Percentiles rank a stretch among this genome's conserved stretches.
Evolutionary conservation across 2,329 filamentous ascomycete species (phyloP).

Genomic region (Fusarium napiforme): DNA sequence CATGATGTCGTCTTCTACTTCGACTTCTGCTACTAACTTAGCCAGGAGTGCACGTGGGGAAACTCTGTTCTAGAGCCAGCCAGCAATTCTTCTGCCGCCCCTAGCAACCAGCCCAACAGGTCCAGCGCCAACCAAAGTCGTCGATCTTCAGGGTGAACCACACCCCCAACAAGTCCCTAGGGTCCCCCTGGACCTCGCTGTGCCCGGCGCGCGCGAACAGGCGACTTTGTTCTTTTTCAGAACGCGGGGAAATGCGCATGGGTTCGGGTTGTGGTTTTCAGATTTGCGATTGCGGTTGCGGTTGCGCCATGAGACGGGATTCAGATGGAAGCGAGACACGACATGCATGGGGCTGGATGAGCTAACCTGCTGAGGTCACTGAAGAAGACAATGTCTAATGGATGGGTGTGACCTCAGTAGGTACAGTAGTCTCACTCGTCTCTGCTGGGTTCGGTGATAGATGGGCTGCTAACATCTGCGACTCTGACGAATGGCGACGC

Average conservation of each 20-base stretch:
- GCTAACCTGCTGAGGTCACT: constrained; percentile 8
- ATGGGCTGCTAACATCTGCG: constrained; percentile 24
- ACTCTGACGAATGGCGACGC: constrained; percentile 33
- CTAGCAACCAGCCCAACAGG: constrained; percentile 32
- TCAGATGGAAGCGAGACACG: constrained; percentile 32
- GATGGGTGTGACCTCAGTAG: neutral
- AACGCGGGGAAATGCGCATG: constrained; percentile 40
- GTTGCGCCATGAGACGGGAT: constrained; percentile 23
- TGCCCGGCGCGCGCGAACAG: constrained; percentile 28
- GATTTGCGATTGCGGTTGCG: constrained; percentile 6
- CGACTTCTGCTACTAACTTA: constrained; percentile 9
- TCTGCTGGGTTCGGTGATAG: constrained; percentile 12
- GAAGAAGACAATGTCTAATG: constrained; percentile 13
- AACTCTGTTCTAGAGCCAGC: constrained; percentile 28
- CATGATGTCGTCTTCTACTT: constrained; percentile 4
- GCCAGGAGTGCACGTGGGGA: constrained; percentile 27
- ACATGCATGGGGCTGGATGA: constrained; percentile 3
- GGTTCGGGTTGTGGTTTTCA: constrained; percentile 20
- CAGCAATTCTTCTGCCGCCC: constrained; percentile 35
- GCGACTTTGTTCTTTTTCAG: constrained; percentile 23
- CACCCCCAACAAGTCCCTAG: constrained; percentile 21
- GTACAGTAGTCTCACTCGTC: constrained; percentile 1
- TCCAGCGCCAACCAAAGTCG: constrained; percentile 32
- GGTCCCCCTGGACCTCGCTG: constrained; percentile 26
- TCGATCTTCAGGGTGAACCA: constrained; percentile 36